phyloP scores from a whole-genome alignment of 1,139 yeast genomes.

The Casaregolazyma suthepensis region DNA sequence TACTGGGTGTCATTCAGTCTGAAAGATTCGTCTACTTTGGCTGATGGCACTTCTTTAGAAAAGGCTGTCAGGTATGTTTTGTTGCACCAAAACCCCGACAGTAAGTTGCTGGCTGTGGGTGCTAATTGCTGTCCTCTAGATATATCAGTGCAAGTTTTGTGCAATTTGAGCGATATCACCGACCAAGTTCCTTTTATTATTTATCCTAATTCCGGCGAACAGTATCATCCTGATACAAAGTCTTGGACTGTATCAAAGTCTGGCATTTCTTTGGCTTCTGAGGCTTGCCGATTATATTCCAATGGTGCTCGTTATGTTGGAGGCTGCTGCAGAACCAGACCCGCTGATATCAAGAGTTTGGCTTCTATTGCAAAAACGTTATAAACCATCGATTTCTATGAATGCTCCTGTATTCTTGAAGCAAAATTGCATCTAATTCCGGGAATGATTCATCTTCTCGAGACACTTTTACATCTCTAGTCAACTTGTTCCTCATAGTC shows the following conservation, averaged over 20 bases:
- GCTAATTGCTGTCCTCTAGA: slow-evolving; percentile 40
- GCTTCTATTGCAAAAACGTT: slow-evolving; percentile 2
- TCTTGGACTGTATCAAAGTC: slow-evolving; percentile 25
- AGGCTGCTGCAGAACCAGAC: slow-evolving; percentile 24
- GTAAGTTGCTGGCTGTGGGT: slow-evolving; percentile 35
- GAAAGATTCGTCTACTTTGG: slow-evolving; percentile 31
- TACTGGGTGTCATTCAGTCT: slow-evolving; percentile 37
- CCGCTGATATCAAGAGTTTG: slow-evolving; percentile 16
- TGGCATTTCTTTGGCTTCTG: slow-evolving; percentile 5
- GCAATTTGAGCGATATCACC: slow-evolving; percentile 20
- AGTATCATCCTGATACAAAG: slow-evolving; percentile 37
- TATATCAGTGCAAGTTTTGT: slow-evolving; percentile 26
- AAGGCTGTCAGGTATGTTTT: slow-evolving; percentile 19
- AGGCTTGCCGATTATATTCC: slow-evolving; percentile 14
- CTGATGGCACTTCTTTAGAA: slow-evolving; percentile 37
- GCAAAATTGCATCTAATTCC: background rate
- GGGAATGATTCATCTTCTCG: background rate
- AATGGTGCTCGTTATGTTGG: slow-evolving; percentile 21
- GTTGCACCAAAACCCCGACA: background rate
- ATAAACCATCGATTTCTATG: background rate
- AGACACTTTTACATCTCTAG: background rate
- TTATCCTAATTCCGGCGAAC: slow-evolving; percentile 56
- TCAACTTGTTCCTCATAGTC: background rate
- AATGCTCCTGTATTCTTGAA: background rate
- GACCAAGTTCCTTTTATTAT: slow-evolving; percentile 34